Base-by-base conservation (phyloP, 371 early-diverging fungal genomes). In the Gilbertella persicaria region DNA sequence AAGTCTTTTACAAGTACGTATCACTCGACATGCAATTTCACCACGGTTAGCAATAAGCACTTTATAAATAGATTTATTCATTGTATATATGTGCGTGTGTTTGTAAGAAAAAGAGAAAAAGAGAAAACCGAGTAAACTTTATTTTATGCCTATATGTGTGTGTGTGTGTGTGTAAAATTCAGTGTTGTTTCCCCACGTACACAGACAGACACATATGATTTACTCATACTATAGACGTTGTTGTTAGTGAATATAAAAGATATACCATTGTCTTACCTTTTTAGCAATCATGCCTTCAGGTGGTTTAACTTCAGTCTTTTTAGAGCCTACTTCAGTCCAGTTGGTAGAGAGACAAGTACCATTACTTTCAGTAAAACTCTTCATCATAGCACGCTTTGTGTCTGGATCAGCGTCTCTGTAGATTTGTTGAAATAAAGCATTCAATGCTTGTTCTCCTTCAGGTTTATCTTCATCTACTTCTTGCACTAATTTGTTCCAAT, bases 41-140 rank as follows among this genome's bases (percentile, higher is more conserved):
- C 98, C 98, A 50, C 98, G 86, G 78, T 97, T 97, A 35, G 98
- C 98, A 58, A 97, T 88, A 43, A 97, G 82, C 45, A 97, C 93
- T 77, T 97, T 97, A 80, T 92, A 81, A 66, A 97, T 76, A 23
- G 63, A 39, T 16, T 51, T 44, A n/a, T n/a, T n/a, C 58, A 55
- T 60, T 43, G 26, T n/a, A 24, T 29, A 50, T 37, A n/a, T 14
- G 25, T 13, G 26, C 10, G 4, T 40, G 40, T 17, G 29, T 19
- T 49, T 12, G 23, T 20, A 28, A 2, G 14, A 45, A 45, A 43
- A 51, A 30, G 13, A 53, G 24, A 44, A 47, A 21, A 29, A 37
- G 38, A 44, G 16, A 30, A 43, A 47, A 37, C 30, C 3, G 25
- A 28, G 28, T 4, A 28, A 28, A 28, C 9, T 4, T 28, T 28